Evolutionary conservation across 2,329 filamentous ascomycete species (phyloP), one percentile per base, ranked within the genome.

Genomic region (Pyrenochaeta sp.): DNA sequence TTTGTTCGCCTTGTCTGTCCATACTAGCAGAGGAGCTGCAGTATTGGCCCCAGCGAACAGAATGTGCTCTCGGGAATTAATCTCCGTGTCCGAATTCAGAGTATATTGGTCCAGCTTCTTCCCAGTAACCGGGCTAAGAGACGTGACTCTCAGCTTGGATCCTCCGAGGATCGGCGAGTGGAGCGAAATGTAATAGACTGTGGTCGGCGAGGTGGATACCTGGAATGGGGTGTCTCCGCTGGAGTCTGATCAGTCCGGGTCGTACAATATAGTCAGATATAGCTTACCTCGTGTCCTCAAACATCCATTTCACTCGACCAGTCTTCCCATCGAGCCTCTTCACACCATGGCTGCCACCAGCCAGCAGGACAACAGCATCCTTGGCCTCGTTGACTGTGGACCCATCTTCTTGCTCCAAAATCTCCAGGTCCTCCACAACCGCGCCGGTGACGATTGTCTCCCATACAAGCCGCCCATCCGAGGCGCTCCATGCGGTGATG

Each of bases 401-500:
- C 59, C 81, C 82, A 73, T 88, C 89, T 25, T 86, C 87, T 72
- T 91, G 81, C 78, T 90, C 90, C 76, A 94, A 82, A 36, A 94
- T 87, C 81, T 95, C 93, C 54, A 97, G 77, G 74, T 92, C 91
- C 72, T 84, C 85, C 19, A 90, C 82, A 22, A 85, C 68, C 19
- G 71, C 78, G 44, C 77, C 90, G 6, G 77, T 73, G 56, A 92
- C 87, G 47, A 83, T 81, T 42, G 84, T 83, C 56, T 87, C 86
- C 92, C 95, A 99, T 37, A 88, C 83, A 63, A 91, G 86, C 69
- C 90, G 88, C 28, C 95, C 95, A 68, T 90, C 91, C 48, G 90
- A 82, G 36, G 92, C 92, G 78, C 92, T 90, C 93, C 93, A 98
- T 13, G 90, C 86, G 52, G 90, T 86, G 28, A 97, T 87, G 48